Percentiles rank a stretch among this genome's conserved stretches.
phyloP scores from a whole-genome alignment of 2,329 filamentous ascomycete genomes.

The Aureobasidium sp. region DNA sequence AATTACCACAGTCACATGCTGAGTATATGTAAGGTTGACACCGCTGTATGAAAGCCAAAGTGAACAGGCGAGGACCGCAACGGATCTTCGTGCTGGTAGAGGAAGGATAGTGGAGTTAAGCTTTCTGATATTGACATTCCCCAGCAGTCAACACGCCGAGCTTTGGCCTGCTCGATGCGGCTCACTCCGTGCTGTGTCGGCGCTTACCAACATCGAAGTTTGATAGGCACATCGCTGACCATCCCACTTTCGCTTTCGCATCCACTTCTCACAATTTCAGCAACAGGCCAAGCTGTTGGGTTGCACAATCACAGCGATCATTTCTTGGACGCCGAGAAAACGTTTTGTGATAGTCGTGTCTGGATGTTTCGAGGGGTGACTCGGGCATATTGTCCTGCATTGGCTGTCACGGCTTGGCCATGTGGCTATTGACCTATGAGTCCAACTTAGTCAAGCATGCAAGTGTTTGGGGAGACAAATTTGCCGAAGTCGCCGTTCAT shows the following conservation, averaged over 20 bases:
- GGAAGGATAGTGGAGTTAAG: background rate
- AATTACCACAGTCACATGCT: background rate
- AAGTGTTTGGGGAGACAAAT: background rate
- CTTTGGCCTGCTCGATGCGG: background rate
- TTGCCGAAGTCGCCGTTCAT: background rate
- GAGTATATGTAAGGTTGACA: background rate
- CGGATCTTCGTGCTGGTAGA: background rate
- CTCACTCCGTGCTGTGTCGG: background rate
- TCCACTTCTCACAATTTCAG: background rate
- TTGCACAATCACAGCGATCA: slow-evolving; percentile 5
- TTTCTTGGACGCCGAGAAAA: background rate
- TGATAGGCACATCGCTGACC: slow-evolving; percentile 12
- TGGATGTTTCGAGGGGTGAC: background rate
- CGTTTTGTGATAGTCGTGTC: background rate
- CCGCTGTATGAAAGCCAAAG: background rate
- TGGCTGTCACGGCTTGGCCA: background rate
- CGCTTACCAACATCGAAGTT: slow-evolving; percentile 9
- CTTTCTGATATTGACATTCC: background rate
- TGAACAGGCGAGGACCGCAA: background rate
- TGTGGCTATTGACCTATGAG: background rate
- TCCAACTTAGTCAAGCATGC: background rate
- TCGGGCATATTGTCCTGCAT: background rate
- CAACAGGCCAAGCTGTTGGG: slow-evolving; percentile 6
- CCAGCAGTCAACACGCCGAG: background rate
- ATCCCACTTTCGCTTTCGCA: background rate